Percentiles rank a stretch among this genome's conserved stretches.
Conservation (phyloP, 2,329 filamentous ascomycete species). For the Trichoderma gracile region DNA sequence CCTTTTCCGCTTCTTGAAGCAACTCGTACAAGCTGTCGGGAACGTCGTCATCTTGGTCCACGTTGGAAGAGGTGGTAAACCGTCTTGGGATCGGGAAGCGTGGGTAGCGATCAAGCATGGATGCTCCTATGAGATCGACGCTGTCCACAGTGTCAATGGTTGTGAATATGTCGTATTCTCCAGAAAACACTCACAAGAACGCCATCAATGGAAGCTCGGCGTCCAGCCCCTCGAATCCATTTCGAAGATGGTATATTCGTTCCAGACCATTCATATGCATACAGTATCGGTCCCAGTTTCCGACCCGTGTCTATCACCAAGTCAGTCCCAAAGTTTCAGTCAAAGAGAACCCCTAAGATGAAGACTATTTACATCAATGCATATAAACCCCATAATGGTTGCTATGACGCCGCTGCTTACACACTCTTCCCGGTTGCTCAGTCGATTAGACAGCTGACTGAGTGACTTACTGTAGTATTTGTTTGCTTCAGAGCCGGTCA, state of each 20-base stretch:
- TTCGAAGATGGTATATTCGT: conserved; percentile 3
- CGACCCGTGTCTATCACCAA: conserved; percentile 2
- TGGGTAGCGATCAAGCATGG: conserved; percentile 13
- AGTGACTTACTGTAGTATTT: conserved; percentile 3
- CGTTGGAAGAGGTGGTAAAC: neutral
- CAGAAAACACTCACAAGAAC: neutral
- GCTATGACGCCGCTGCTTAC: neutral
- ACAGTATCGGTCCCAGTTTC: neutral
- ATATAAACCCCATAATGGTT: conserved; percentile 17
- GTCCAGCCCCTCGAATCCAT: conserved; percentile 3
- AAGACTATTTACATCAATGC: conserved; percentile 1
- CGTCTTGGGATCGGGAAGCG: conserved; percentile 6
- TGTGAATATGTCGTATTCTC: neutral
- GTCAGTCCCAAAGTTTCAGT: neutral
- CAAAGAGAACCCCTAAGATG: rapidly evolving
- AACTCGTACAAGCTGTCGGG: neutral
- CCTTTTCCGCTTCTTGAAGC: neutral
- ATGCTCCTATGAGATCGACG: conserved; percentile 7
- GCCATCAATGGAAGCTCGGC: neutral
- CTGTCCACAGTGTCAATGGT: neutral
- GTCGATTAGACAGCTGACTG: neutral
- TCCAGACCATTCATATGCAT: conserved; percentile 18
- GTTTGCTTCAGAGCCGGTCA: neutral
- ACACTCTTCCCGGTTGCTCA: conserved; percentile 4
- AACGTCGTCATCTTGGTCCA: neutral